phyloP scores from a whole-genome alignment of 106 monocot genomes.

The Allium cepa region DNA sequence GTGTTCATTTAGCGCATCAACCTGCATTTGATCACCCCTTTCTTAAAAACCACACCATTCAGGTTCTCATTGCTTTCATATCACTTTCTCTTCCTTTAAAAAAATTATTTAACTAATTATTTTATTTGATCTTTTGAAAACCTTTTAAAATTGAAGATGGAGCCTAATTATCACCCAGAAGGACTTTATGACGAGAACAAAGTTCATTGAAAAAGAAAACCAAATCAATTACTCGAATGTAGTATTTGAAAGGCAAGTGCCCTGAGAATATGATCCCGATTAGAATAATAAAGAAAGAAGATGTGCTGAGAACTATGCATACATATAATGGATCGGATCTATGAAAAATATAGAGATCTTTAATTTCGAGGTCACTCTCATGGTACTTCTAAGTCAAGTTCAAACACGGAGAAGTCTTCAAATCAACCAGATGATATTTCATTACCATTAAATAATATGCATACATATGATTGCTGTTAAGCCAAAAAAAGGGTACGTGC shows the following conservation, averaged over 20 bases:
- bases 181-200: slow-evolving; percentile 39
- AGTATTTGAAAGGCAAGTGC: slow-evolving; percentile 51
- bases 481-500: slow-evolving; percentile 68
- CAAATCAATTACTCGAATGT: slow-evolving; percentile 25
- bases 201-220: slow-evolving; percentile 6
- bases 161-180: slow-evolving; percentile 50
- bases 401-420: slow-evolving; percentile 13
- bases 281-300: slow-evolving; percentile 51
- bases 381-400: slow-evolving; percentile 16
- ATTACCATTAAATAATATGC: slow-evolving; percentile 32
- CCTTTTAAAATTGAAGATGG: slow-evolving; percentile 20
- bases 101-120: background rate
- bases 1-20: slow-evolving; percentile 58
- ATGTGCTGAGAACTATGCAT: slow-evolving; percentile 35
- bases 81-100: background rate
- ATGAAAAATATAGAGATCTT: slow-evolving; percentile 41
- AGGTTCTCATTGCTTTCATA: slow-evolving; percentile 18
- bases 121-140: background rate
- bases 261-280: slow-evolving; percentile 54
- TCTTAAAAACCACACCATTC: slow-evolving; percentile 78
- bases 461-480: slow-evolving; percentile 54
- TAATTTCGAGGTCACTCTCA: slow-evolving; percentile 20
- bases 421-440: slow-evolving; percentile 19
- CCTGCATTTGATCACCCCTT: slow-evolving; percentile 83
- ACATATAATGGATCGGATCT: slow-evolving; percentile 42